Base-by-base conservation (phyloP, 306 rosid species). In the Corylus americana region DNA sequence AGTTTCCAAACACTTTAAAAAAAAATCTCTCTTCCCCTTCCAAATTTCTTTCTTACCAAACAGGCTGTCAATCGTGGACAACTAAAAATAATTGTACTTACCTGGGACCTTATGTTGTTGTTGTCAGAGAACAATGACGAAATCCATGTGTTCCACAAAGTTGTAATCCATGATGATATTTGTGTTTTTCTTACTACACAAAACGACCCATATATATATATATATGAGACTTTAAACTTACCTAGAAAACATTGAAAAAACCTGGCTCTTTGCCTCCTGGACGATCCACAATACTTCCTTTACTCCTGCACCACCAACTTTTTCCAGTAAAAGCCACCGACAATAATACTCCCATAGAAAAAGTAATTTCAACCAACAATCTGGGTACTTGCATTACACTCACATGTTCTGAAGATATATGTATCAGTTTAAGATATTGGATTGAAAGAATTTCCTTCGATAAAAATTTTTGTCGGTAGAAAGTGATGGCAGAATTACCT, bases 211-310 rank as follows among this genome's bases (percentile, higher is more conserved):
- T 13, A 37, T 4, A 17, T 8, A 29, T 22, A 22, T 22, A 29
- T 31, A 39, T 39, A 39, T 3, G 27, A 67, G 3, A 3, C 71
- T 39, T 66, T 66, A 29, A 44, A 31, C 63, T 18, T 66, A 66
- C 78, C 55, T 20, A 39, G 53, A 77, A 27, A 64, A 73, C 8
- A n/a, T 73, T 57, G 81, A 7, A 39, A 67, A 54, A 35, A 66
- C 63, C 50, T 29, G 35, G 18, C 14, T 44, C 20, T 62, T 47
- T 71, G 71, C 74, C 78, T 64, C 64, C 61, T 72, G 74, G 45
- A 45, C 57, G 20, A 42, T 22, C 70, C n/a, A 61, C 55, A 53
- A 13, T n/a, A 71, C 35, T 17, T 64, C 68, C 78, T 71, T 71
- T 53, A 53, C 17, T 61, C 85, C 81, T 55, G 10, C 57, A 31